These are phyloP conservation scores for Vitis cinerea DNA, from an alignment of 164 flowering plant genomes.

Conservation along the genomic window DNA sequence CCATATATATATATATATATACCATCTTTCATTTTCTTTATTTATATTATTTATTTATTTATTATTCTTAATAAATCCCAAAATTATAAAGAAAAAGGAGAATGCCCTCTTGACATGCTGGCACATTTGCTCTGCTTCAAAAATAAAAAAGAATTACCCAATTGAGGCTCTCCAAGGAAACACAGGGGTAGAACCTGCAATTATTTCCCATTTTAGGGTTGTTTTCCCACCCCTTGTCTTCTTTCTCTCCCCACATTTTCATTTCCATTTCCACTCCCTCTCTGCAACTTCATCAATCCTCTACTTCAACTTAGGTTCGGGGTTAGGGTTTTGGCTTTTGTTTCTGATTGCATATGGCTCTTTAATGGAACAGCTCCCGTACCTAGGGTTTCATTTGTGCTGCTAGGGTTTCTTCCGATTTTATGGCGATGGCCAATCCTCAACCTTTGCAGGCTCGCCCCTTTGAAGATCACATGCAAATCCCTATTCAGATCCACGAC, in stretches of 20 bases:
- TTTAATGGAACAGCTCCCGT: constrained; percentile 17
- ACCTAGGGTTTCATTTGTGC: constrained; percentile 2
- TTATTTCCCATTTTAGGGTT: constrained; percentile 25
- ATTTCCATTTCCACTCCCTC: constrained; percentile 11
- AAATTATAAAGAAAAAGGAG: too few species aligned
- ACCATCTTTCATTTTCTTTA: too few species aligned
- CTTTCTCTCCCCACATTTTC: constrained; percentile 7
- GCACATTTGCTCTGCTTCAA: background rate
- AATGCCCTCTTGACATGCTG: background rate
- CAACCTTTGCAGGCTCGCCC: constrained; percentile 33
- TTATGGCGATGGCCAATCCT: constrained; percentile 31
- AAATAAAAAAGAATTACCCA: constrained; percentile 14
- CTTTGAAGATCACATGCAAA: constrained; percentile 23
- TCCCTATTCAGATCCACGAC: constrained; percentile 29
- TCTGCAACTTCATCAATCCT: background rate
- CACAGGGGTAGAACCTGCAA: constrained; percentile 21
- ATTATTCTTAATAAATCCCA: background rate
- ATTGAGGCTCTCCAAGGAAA: constrained; percentile 22
- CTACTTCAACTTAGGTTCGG: background rate
- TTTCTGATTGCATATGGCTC: background rate
- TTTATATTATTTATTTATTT: background rate
- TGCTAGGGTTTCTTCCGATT: background rate
- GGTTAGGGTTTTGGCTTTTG: constrained; percentile 22
- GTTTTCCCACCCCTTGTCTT: background rate
- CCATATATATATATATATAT: too few species aligned